Conservation (phyloP, 441 rosid species). For the Viola pubescens region DNA sequence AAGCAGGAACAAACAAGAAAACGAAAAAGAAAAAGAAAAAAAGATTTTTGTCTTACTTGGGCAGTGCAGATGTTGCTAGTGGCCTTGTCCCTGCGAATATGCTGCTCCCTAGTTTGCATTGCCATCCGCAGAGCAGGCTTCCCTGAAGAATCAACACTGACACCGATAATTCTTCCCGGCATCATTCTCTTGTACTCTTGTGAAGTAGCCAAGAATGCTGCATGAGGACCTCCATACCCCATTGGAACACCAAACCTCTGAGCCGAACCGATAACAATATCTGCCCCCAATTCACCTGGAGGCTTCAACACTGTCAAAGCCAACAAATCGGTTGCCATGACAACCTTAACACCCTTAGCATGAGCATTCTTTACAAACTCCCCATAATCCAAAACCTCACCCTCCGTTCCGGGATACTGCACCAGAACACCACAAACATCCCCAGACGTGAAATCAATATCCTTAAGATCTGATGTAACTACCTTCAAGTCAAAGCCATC, state of each 20-base stretch:
- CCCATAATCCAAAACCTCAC: constrained; percentile 80
- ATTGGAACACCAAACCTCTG: constrained; percentile 97
- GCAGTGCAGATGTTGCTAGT: constrained; percentile 99
- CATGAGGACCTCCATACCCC: constrained; percentile 99
- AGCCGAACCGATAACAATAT: constrained; percentile 90
- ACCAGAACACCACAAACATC: constrained; percentile 94
- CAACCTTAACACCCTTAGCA: constrained; percentile 91
- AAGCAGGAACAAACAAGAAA: constrained; percentile 7
- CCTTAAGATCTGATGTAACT: constrained; percentile 58
- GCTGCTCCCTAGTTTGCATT: constrained; percentile 98
- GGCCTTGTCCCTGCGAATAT: constrained; percentile 96
- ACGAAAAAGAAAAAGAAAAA: constrained; percentile 2
- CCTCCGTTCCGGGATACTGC: constrained; percentile 96
- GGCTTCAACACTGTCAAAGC: constrained; percentile 93
- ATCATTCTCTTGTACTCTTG: constrained; percentile 97
- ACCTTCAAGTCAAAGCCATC: constrained; percentile 78
- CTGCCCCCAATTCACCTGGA: constrained; percentile 93
- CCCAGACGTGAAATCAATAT: constrained; percentile 67
- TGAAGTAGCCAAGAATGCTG: constrained; percentile 93
- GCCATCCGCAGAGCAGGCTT: constrained; percentile 94
- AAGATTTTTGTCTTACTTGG: constrained; percentile 49
- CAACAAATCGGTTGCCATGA: constrained; percentile 87
- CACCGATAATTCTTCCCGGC: constrained; percentile 94
- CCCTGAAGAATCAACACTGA: constrained; percentile 88
- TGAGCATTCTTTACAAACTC: constrained; percentile 84